Evolutionary conservation across 2,329 filamentous ascomycete species (phyloP).

Genomic region (Cryphonectria radicalis): DNA sequence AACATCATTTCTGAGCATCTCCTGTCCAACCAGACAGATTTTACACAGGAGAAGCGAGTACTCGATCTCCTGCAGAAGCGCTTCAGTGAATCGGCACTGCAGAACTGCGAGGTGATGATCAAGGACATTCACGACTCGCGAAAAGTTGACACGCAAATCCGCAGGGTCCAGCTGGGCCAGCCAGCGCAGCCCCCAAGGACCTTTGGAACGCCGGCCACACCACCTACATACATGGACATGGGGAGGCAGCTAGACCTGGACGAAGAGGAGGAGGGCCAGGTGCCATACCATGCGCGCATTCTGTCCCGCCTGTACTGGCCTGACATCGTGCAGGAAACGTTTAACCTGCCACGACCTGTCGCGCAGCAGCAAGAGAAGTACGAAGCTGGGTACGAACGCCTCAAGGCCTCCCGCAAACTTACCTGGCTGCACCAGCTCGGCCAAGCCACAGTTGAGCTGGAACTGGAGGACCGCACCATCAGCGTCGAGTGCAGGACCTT

Average conservation of each 20-base stretch:
- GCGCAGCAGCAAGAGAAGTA: conserved; percentile 69
- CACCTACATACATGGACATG: conserved; percentile 6
- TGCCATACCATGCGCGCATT: conserved; percentile 75
- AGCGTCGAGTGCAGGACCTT: conserved; percentile 76
- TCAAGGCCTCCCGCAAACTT: conserved; percentile 84
- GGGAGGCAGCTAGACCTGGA: conserved; percentile 36
- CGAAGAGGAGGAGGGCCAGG: conserved; percentile 58
- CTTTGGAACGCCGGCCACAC: conserved; percentile 32
- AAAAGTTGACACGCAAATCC: conserved; percentile 71
- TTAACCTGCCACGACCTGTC: conserved; percentile 65
- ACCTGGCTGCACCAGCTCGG: conserved; percentile 87
- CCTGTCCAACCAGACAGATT: conserved; percentile 66
- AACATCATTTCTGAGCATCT: conserved; percentile 85
- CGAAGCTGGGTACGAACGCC: conserved; percentile 73
- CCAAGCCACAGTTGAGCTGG: conserved; percentile 77
- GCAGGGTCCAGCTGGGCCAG: conserved; percentile 51
- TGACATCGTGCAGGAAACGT: conserved; percentile 70
- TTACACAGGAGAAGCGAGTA: conserved; percentile 80
- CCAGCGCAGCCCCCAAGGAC: conserved; percentile 22
- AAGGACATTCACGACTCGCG: conserved; percentile 86
- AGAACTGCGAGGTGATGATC: conserved; percentile 97
- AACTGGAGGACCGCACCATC: conserved; percentile 79
- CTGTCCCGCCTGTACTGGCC: conserved; percentile 96
- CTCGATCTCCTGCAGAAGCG: conserved; percentile 85
- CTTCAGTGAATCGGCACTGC: conserved; percentile 83